Conservation (phyloP, 129 eudicot genomes). For the Apium graveolens region DNA sequence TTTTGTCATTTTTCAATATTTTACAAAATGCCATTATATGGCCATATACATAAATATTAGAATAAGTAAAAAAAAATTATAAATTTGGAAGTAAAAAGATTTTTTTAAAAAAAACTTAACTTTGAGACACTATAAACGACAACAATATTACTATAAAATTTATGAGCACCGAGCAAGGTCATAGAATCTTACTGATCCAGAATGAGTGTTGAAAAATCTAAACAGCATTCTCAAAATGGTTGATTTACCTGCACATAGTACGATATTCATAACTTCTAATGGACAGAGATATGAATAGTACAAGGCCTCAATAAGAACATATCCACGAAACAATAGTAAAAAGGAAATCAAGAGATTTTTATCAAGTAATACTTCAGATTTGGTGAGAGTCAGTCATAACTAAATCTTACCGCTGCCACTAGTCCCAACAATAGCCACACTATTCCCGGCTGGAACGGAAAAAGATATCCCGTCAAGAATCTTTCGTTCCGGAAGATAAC, state of each 20-base stretch:
- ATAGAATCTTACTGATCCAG: conserved; percentile 59
- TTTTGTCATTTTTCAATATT: neutral
- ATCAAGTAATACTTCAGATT: neutral
- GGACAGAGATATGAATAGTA: neutral
- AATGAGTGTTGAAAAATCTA: conserved; percentile 75
- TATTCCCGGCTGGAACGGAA: conserved; percentile 92
- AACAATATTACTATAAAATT: neutral
- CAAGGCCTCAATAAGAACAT: neutral
- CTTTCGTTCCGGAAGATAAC: conserved; percentile 85
- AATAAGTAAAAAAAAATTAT: neutral
- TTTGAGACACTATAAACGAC: neutral
- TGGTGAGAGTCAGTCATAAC: neutral
- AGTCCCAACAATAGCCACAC: conserved; percentile 97
- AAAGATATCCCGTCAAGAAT: conserved; percentile 97
- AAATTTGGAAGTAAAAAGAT: too few species aligned
- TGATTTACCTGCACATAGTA: conserved; percentile 68
- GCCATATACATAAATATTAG: neutral
- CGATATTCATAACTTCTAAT: neutral
- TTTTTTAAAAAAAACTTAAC: too few species aligned
- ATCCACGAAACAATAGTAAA: neutral
- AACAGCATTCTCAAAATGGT: conserved; percentile 87
- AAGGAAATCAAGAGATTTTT: neutral
- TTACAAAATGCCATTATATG: neutral
- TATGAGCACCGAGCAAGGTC: neutral
- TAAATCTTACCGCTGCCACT: conserved; percentile 89